Evolutionary conservation across 306 rosid species (phyloP).

Genomic region (Fragaria iinumae): DNA sequence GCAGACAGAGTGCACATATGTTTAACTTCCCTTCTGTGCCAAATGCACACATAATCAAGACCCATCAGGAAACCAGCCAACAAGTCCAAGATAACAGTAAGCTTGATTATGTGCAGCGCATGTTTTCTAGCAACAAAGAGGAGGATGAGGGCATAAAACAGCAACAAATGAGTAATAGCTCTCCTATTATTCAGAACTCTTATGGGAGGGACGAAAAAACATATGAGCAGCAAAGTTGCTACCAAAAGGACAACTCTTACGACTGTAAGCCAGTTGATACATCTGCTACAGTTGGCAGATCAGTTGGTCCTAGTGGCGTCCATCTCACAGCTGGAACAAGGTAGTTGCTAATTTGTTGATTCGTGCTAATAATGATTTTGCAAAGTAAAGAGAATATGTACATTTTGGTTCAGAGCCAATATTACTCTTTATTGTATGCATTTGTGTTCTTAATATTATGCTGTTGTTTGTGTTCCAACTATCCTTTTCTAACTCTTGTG

Average conservation of each 20-base stretch:
- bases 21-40: conserved; percentile 21
- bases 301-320: conserved; percentile 28
- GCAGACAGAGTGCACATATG: conserved; percentile 25
- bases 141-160: conserved; percentile 27
- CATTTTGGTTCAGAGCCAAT: conserved; percentile 4
- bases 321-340: conserved; percentile 32
- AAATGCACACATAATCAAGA: conserved; percentile 28
- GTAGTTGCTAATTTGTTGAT: conserved; percentile 27
- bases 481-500: neutral
- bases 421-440: neutral
- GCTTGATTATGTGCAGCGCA: conserved; percentile 34
- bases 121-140: conserved; percentile 27
- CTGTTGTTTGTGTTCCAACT: neutral
- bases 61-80: conserved; percentile 24
- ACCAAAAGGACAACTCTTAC: conserved; percentile 27
- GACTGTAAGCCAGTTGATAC: conserved; percentile 18
- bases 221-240: conserved; percentile 40
- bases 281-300: conserved; percentile 29
- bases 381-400: neutral
- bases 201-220: conserved; percentile 31
- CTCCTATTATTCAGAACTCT: conserved; percentile 33
- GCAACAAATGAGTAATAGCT: conserved; percentile 30
- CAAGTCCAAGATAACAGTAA: conserved; percentile 32
- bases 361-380: neutral
- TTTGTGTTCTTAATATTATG: neutral